phyloP scores from a whole-genome alignment of 2,329 filamentous ascomycete genomes.

The Arthrobotrys sphaeroides region DNA sequence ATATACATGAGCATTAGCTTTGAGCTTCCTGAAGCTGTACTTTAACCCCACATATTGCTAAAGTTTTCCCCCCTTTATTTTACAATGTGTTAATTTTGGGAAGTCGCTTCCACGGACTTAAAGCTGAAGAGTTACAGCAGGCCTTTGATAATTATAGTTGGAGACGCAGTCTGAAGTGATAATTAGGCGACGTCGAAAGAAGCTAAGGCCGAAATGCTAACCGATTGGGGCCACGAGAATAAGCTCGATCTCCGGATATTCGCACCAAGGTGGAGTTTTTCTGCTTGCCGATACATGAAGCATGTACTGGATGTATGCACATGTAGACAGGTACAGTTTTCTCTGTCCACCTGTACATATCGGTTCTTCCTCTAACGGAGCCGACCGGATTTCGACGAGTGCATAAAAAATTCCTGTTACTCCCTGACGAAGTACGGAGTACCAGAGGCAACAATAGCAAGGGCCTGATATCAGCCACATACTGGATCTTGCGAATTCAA shows the following conservation, averaged over 20 bases:
- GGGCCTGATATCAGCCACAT: slow-evolving; percentile 51
- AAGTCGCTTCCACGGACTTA: slow-evolving; percentile 51
- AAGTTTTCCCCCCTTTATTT: slow-evolving; percentile 25
- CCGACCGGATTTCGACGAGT: slow-evolving; percentile 40
- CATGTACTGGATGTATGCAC: not conserved
- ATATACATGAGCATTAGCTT: slow-evolving; percentile 21
- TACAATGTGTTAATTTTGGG: slow-evolving; percentile 40
- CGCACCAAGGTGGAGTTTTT: slow-evolving; percentile 24
- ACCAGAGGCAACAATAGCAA: slow-evolving; percentile 39
- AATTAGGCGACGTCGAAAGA: slow-evolving; percentile 50
- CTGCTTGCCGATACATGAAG: slow-evolving; percentile 5
- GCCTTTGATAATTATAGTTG: slow-evolving; percentile 48
- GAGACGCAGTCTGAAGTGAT: slow-evolving; percentile 23
- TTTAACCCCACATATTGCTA: slow-evolving; percentile 13
- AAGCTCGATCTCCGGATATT: slow-evolving; percentile 50
- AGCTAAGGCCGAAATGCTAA: slow-evolving; percentile 44
- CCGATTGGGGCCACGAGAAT: slow-evolving; percentile 55
- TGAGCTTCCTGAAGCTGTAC: slow-evolving; percentile 39
- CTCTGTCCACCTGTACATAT: slow-evolving; percentile 12
- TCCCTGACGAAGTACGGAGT: slow-evolving; percentile 13
- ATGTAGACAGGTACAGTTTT: slow-evolving; percentile 1
- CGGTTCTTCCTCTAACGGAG: slow-evolving; percentile 14
- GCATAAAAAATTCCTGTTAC: slow-evolving; percentile 22
- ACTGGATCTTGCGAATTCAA: slow-evolving; percentile 53
- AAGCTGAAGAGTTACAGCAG: slow-evolving; percentile 19